phyloP scores from a whole-genome alignment of 129 eudicot species.

The Arctium lappa region DNA sequence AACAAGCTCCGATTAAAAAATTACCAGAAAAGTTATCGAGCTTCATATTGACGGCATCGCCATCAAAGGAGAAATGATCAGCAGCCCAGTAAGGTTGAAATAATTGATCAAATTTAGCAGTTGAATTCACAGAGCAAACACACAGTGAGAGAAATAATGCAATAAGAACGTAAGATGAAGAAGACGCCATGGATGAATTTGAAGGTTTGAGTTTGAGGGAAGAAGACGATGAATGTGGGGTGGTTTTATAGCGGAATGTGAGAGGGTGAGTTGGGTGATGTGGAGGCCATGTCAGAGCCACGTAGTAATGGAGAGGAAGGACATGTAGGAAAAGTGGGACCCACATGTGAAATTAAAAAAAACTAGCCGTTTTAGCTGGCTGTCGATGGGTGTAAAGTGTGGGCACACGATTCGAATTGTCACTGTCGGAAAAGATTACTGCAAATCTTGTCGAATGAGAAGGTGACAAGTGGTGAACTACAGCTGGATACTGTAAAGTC shows the following conservation, averaged over 20 bases:
- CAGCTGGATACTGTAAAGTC: slow-evolving; percentile 45
- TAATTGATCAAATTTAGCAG: slow-evolving; percentile 59
- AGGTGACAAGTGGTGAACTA: slow-evolving; percentile 23
- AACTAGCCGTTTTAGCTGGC: slow-evolving; percentile 57
- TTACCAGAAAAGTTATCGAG: slow-evolving; percentile 86
- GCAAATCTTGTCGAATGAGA: slow-evolving; percentile 7
- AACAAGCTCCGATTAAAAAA: not conserved
- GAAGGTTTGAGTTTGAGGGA: not conserved
- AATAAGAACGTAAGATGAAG: not conserved
- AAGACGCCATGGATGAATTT: slow-evolving; percentile 15
- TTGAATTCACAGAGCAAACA: slow-evolving; percentile 18
- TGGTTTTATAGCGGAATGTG: slow-evolving; percentile 18
- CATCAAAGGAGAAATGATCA: slow-evolving; percentile 70
- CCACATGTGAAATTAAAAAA: slow-evolving; percentile 18
- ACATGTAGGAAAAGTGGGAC: slow-evolving; percentile 16
- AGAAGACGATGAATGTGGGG: not conserved
- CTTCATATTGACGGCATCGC: slow-evolving; percentile 80
- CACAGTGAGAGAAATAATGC: slow-evolving; percentile 2
- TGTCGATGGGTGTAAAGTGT: slow-evolving; percentile 30
- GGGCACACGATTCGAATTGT: slow-evolving; percentile 34
- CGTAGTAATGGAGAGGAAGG: slow-evolving; percentile 18
- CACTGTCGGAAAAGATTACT: slow-evolving; percentile 42
- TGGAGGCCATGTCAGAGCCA: slow-evolving; percentile 29
- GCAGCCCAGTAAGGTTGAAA: slow-evolving; percentile 85
- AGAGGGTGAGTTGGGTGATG: slow-evolving; percentile 5